Base-by-base conservation (phyloP, 208 protist species). In the Giardia muris region DNA sequence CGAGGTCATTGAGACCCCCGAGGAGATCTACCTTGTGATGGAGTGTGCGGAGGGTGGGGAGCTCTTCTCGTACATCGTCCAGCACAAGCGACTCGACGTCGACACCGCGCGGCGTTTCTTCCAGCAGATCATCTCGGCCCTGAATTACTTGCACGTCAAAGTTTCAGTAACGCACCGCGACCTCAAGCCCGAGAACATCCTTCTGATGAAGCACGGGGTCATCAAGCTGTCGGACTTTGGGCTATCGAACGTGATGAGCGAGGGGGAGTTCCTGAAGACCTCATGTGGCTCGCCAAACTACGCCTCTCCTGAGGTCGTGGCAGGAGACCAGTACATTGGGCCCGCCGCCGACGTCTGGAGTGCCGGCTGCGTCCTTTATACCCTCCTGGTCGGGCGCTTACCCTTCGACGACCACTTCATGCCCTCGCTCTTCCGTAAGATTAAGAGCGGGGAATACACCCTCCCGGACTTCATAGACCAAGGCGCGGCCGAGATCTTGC, bases 121-220 rank as follows among this genome's bases (percentile, higher is more conserved):
- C 93, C 96, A 97, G 92, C 96, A 98, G 94, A 95, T 98, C 4
- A 97, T 98, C 44, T 93, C 94, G 19, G 97, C 96, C 39, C 94
- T 98, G 45, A 92, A 95, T 92, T 98, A 97, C 93, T 97, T 96
- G 22, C 92, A 93, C 45, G 1, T 22, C n/a, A 4, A 3, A 19
- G 87, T 47, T n/a, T 67, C 0, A 1, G 43, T 93, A 42, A 22
- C 90, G 4, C 92, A 93, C 43, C 0, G 89, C 47, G 93, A 93
- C 76, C 46, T 93, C 0, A 93, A 93, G 47, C 57, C 91, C 0
- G 93, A 93, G 86, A 93, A 93, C 86, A 46, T 87, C 1, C 30
- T 93, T 0, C 1, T 94, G 19, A 87, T 88, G 39, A 46, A 43
- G 30, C 3, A 92, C 10, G 39, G 47, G 0, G 87, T 76, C 43